Evolutionary conservation across 2,329 filamentous ascomycete species (phyloP).

Genomic region (Fusarium sp.): DNA sequence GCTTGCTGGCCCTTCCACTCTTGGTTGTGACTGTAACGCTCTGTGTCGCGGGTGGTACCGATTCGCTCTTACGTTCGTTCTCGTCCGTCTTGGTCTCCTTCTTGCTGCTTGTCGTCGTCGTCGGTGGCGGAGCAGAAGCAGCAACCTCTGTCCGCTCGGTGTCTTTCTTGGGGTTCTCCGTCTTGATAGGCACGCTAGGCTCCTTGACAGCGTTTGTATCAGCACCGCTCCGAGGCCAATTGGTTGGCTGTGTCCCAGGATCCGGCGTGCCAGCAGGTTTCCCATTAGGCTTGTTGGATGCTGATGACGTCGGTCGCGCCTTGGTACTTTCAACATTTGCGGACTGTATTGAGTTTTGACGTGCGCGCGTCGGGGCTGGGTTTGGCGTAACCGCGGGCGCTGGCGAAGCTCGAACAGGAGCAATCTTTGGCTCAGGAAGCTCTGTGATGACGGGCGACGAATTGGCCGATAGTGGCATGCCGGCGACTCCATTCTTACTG

Average conservation of each 20-base stretch:
- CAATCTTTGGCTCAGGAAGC: constrained; percentile 70
- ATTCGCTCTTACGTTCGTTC: constrained; percentile 55
- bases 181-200: constrained; percentile 49
- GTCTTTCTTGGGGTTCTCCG: constrained; percentile 51
- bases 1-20: constrained; percentile 74
- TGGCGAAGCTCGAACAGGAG: constrained; percentile 67
- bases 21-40: constrained; percentile 69
- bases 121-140: constrained; percentile 45
- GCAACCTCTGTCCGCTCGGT: constrained; percentile 45
- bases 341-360: constrained; percentile 79
- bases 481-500: constrained; percentile 55
- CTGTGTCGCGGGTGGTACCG: constrained; percentile 57
- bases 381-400: constrained; percentile 68
- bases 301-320: constrained; percentile 68
- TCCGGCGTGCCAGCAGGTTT: constrained; percentile 55
- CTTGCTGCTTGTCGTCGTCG: constrained; percentile 48
- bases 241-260: constrained; percentile 45
- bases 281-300: constrained; percentile 72
- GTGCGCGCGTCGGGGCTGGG: constrained; percentile 76
- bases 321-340: constrained; percentile 64
- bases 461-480: constrained; percentile 76
- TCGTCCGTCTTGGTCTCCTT: constrained; percentile 59
- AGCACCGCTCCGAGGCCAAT: constrained; percentile 45
- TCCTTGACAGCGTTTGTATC: constrained; percentile 67
- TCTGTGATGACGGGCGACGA: constrained; percentile 80